Base-by-base conservation (phyloP, 495 filamentous ascomycete species). In the Viridothelium virens region DNA sequence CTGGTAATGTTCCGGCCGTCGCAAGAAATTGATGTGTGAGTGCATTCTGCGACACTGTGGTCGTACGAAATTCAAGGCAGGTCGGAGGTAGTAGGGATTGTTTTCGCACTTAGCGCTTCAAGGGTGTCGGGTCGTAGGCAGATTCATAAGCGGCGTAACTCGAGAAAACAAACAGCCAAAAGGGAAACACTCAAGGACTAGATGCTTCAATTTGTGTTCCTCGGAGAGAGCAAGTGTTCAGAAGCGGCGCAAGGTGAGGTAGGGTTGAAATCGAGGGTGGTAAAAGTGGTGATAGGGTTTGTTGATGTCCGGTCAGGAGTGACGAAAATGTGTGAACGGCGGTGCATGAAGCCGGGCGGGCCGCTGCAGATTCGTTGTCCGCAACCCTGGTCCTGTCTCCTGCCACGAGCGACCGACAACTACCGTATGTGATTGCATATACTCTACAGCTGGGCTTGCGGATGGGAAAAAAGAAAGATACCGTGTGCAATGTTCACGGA, bases 31-130 rank as follows among this genome's bases (percentile, higher is more conserved):
- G n/a, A 7, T 36, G 31, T 36, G 53, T 33, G 11, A 31, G 31
- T 59, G 33, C 53, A 59, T 59, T 59, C 53, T 59, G 53, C 31
- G 53, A 59, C 11, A 36, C 11, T 59, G 53, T 36, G 53, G 53
- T 59, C 5, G 53, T 33, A 59, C 53, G 31, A 59, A 59, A 5
- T 53, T 11, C 48, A 25, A 53, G n/a, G 48, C 41, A 16, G 48
- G 16, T 7, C 7, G 53, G 25, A 34, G 53, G 31, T 7, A 7
- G 53, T 59, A 59, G 53, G 53, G 53, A 59, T 59, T 59, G 53
- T 59, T 59, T 59, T 59, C 5, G 6, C 25, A 5, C 10, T 59
- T 31, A 31, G 53, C 53, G 53, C 53, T 59, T 59, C 53, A 59
- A 31, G 7, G 53, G 31, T 36, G 6, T 36, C 53, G 53, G 16